A percentile compares a stretch with the other conserved stretches of the same genome.
Evolutionary conservation across 352 stramenopile species (phyloP).

Genomic region (Aphanomyces stellatus): DNA sequence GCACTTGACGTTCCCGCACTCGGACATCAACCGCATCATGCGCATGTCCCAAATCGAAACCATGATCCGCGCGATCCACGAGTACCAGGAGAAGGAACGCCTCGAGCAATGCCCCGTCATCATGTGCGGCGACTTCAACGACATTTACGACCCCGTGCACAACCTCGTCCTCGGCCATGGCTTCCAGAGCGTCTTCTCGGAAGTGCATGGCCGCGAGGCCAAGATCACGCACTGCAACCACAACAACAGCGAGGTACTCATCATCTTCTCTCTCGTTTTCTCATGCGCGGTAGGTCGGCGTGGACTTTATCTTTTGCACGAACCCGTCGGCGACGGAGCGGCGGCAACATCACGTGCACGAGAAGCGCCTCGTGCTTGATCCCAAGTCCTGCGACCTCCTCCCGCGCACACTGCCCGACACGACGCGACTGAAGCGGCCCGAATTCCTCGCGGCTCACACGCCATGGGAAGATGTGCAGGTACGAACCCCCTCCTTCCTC

Average conservation of each 20-base stretch:
- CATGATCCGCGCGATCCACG: slow-evolving; percentile 56
- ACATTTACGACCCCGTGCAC: slow-evolving; percentile 78
- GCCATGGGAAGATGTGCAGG: slow-evolving; percentile 15
- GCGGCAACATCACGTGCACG: background rate
- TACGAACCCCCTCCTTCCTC: background rate
- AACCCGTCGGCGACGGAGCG: background rate
- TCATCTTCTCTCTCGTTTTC: background rate
- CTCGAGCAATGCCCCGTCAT: slow-evolving; percentile 65
- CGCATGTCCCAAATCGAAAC: slow-evolving; percentile 72
- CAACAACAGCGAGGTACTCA: slow-evolving; percentile 61
- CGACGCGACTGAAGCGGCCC: slow-evolving; percentile 60
- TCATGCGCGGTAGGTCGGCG: slow-evolving; percentile 33
- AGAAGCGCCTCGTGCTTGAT: slow-evolving; percentile 37
- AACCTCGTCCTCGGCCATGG: slow-evolving; percentile 59
- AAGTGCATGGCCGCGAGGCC: slow-evolving; percentile 66
- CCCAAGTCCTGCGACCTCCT: slow-evolving; percentile 51
- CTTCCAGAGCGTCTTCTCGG: slow-evolving; percentile 64
- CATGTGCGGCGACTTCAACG: slow-evolving; percentile 83
- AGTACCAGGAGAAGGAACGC: slow-evolving; percentile 51
- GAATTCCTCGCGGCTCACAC: slow-evolving; percentile 25
- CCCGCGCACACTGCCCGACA: slow-evolving; percentile 49
- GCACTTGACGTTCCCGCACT: slow-evolving; percentile 80
- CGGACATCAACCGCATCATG: slow-evolving; percentile 66
- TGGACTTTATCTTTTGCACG: slow-evolving; percentile 72
- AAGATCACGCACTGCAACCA: slow-evolving; percentile 84